Percentiles rank a stretch among this genome's conserved stretches.
Evolutionary conservation across 768 basidiomycete species (phyloP).

Genomic region (Leucogyrophana mollusca): DNA sequence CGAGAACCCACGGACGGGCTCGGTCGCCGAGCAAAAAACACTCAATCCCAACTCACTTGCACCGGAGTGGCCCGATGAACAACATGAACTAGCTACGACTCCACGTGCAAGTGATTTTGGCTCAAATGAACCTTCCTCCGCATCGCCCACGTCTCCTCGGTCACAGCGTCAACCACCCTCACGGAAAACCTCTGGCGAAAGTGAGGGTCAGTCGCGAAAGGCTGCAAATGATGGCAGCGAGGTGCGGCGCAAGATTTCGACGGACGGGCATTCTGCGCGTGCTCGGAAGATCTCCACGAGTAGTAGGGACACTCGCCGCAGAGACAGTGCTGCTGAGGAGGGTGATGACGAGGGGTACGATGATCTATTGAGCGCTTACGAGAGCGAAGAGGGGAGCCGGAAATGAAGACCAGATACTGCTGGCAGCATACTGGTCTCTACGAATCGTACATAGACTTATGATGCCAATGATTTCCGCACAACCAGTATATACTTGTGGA

Average conservation of each 20-base stretch:
- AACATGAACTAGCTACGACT: slow-evolving; percentile 49
- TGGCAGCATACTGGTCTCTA: too few relatives aligned
- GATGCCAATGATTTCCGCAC: too few relatives aligned
- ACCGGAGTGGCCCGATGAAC: slow-evolving; percentile 55
- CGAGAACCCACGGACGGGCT: slow-evolving; percentile 19
- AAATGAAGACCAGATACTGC: slow-evolving; percentile 5
- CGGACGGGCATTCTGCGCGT: slow-evolving; percentile 34
- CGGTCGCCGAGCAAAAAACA: slow-evolving; percentile 32
- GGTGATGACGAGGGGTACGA: slow-evolving; percentile 78
- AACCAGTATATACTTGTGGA: too few relatives aligned
- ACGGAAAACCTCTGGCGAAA: slow-evolving; percentile 29
- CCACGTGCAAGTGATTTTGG: slow-evolving; percentile 57
- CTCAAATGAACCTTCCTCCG: slow-evolving; percentile 23
- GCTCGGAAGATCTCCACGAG: slow-evolving; percentile 49
- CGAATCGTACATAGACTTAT: too few relatives aligned
- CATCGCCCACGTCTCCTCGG: slow-evolving; percentile 27
- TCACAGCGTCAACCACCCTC: slow-evolving; percentile 14
- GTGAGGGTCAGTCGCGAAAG: slow-evolving; percentile 35
- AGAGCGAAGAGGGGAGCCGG: slow-evolving; percentile 62
- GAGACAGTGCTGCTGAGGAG: slow-evolving; percentile 70
- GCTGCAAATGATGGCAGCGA: slow-evolving; percentile 35
- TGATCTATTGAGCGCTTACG: slow-evolving; percentile 77
- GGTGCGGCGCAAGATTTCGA: slow-evolving; percentile 28
- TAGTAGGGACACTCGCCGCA: slow-evolving; percentile 34
- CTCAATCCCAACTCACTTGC: slow-evolving; percentile 46